Evolutionary conservation across 1,284 basidiomycete genomes (phyloP).

Genomic region (Ceratobasidium sp.): DNA sequence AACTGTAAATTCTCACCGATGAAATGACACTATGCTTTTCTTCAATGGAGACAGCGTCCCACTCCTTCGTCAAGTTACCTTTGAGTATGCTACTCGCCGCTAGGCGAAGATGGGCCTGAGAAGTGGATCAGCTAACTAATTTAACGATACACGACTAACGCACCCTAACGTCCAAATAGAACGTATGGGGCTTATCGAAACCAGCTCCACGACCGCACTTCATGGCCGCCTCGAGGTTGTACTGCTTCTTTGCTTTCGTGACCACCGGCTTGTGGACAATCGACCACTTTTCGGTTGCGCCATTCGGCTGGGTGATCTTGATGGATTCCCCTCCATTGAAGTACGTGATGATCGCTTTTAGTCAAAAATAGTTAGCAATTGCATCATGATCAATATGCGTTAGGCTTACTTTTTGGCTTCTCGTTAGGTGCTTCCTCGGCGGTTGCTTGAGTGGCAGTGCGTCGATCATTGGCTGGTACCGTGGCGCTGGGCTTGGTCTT

Average conservation of each 20-base stretch:
- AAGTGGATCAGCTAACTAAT: neutral
- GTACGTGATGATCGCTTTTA: neutral
- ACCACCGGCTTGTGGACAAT: neutral
- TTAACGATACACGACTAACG: neutral
- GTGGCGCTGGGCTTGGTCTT: slow-evolving; percentile 1
- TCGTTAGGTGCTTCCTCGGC: too few relatives aligned
- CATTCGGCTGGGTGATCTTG: neutral
- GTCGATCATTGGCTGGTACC: neutral
- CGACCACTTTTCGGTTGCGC: neutral
- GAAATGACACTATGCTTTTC: neutral
- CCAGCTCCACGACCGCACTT: neutral
- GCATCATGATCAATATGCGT: too few relatives aligned
- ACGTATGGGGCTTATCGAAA: neutral
- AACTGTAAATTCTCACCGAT: neutral
- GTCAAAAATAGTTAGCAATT: too few relatives aligned
- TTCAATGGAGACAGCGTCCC: neutral
- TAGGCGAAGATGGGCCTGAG: neutral
- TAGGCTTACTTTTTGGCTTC: too few relatives aligned
- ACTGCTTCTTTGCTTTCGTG: too few relatives aligned
- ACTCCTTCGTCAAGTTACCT: neutral
- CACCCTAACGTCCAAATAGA: neutral
- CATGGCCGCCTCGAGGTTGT: neutral
- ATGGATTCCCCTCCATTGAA: neutral
- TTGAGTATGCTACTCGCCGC: too few relatives aligned
- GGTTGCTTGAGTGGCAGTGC: neutral